A percentile compares a stretch with the other conserved stretches of the same genome.
Evolutionary conservation across 2,329 filamentous ascomycete species (phyloP).

Genomic region (Beauveria rudraprayagi): DNA sequence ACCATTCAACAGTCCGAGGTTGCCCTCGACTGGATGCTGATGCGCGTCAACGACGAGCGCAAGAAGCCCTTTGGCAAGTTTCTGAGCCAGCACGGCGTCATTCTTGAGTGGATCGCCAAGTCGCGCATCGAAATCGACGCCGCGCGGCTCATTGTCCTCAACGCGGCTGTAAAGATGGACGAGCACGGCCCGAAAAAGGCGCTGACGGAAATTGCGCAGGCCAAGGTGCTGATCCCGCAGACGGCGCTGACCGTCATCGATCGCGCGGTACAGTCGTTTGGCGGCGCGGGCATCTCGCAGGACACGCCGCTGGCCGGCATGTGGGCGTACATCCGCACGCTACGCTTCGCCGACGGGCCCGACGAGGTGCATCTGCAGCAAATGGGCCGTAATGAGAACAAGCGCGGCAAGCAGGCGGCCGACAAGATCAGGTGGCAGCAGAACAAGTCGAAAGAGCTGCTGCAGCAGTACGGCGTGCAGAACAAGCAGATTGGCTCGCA

Average conservation of each 20-base stretch:
- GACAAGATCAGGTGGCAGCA: slow-evolving; percentile 57
- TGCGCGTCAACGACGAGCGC: slow-evolving; percentile 81
- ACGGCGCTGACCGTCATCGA: slow-evolving; percentile 83
- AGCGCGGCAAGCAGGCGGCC: slow-evolving; percentile 52
- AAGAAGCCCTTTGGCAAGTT: slow-evolving; percentile 90
- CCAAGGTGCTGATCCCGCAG: slow-evolving; percentile 83
- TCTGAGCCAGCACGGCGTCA: slow-evolving; percentile 82
- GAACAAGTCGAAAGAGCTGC: slow-evolving; percentile 55
- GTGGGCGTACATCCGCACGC: slow-evolving; percentile 73
- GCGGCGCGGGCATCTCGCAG: slow-evolving; percentile 83
- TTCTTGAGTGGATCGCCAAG: slow-evolving; percentile 89
- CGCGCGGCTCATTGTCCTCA: slow-evolving; percentile 80
- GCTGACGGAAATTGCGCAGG: slow-evolving; percentile 87
- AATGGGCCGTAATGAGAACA: slow-evolving; percentile 74
- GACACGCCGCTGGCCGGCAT: slow-evolving; percentile 84
- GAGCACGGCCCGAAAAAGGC: slow-evolving; percentile 79
- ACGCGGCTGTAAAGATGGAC: slow-evolving; percentile 94
- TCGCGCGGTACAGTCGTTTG: slow-evolving; percentile 86
- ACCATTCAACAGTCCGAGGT: slow-evolving; percentile 56
- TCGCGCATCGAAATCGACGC: slow-evolving; percentile 92
- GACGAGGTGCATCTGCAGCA: slow-evolving; percentile 91
- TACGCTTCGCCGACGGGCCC: slow-evolving; percentile 84
- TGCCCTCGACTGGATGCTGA: slow-evolving; percentile 90
- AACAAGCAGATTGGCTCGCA: slow-evolving; percentile 42
- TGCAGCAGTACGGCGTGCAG: slow-evolving; percentile 47